Evolutionary conservation across 768 basidiomycete species (phyloP).

Genomic region (Astraeus odoratus): DNA sequence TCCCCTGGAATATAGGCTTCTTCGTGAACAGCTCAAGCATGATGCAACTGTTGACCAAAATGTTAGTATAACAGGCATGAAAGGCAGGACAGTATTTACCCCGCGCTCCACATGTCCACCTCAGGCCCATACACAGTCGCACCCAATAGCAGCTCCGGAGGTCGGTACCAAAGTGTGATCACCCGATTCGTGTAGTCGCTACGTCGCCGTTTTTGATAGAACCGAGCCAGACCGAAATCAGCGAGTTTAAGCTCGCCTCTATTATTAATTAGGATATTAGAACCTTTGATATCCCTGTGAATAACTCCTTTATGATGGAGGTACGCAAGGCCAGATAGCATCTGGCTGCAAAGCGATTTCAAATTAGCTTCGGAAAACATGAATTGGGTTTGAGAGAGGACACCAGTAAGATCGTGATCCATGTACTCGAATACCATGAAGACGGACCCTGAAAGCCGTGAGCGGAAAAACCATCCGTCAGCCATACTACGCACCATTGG

Average conservation of each 20-base stretch:
- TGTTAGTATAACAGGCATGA: not conserved
- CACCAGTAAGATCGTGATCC: conserved; percentile 96
- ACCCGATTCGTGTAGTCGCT: conserved; percentile 99
- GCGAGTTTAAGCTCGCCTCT: conserved; percentile 91
- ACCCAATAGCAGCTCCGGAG: conserved; percentile 91
- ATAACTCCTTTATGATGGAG: conserved; percentile 95
- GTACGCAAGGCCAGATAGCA: conserved; percentile 91
- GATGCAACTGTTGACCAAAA: conserved; percentile 63
- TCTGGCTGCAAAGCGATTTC: conserved; percentile 93
- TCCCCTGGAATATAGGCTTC: conserved; percentile 96
- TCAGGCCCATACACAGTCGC: conserved; percentile 95
- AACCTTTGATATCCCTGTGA: conserved; percentile 98
- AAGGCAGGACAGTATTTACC: conserved; percentile 43
- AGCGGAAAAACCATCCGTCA: not conserved
- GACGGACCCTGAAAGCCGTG: conserved; percentile 61
- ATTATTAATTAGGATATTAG: conserved; percentile 92
- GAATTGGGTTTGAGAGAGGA: conserved; percentile 87
- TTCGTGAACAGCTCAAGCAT: conserved; percentile 97
- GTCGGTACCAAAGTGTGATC: conserved; percentile 97
- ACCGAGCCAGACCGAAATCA: conserved; percentile 95
- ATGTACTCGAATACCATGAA: conserved; percentile 99
- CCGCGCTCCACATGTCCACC: conserved; percentile 99
- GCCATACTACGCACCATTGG: conserved; percentile 58
- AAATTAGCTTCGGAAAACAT: conserved; percentile 80
- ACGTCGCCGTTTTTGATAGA: conserved; percentile 85